Evolutionary conservation across 169 alveolate species (phyloP).

Genomic region (Plasmodium billcollinsi): DNA sequence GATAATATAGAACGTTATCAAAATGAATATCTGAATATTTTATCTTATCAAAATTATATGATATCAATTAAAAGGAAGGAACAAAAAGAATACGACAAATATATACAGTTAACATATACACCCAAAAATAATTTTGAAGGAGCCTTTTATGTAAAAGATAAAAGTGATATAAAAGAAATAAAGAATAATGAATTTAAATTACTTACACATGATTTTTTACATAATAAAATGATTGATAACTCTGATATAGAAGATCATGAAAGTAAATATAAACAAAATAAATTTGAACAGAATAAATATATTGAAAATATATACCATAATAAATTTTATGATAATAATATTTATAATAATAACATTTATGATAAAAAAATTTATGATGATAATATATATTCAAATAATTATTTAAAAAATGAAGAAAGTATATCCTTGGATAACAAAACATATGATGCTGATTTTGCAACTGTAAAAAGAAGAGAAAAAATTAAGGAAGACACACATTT

Average conservation of each 20-base stretch:
- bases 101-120: slow-evolving; percentile 32
- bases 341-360: not conserved
- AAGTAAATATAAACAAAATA: no score
- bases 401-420: slow-evolving; percentile 7
- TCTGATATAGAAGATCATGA: not conserved
- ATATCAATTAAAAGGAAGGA: slow-evolving; percentile 63
- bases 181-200: not conserved
- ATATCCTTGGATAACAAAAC: not conserved
- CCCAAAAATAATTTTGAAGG: slow-evolving; percentile 78
- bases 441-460: not conserved
- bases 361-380: not conserved
- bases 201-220: not conserved
- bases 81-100: slow-evolving; percentile 40
- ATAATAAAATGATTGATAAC: not conserved
- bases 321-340: not conserved
- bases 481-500: slow-evolving; percentile 1
- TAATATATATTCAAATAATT: slow-evolving; percentile 28
- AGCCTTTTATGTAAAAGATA: slow-evolving; percentile 45
- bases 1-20: slow-evolving; percentile 7
- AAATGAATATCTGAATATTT: slow-evolving; percentile 51
- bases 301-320: not conserved
- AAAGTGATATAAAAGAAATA: slow-evolving; percentile 18
- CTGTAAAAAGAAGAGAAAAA: not conserved
- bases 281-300: not conserved
- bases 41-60: slow-evolving; percentile 28